These are phyloP conservation scores for Lentinula aciculospora DNA, from an alignment of 768 basidiomycete genomes.

Conservation along the genomic window DNA sequence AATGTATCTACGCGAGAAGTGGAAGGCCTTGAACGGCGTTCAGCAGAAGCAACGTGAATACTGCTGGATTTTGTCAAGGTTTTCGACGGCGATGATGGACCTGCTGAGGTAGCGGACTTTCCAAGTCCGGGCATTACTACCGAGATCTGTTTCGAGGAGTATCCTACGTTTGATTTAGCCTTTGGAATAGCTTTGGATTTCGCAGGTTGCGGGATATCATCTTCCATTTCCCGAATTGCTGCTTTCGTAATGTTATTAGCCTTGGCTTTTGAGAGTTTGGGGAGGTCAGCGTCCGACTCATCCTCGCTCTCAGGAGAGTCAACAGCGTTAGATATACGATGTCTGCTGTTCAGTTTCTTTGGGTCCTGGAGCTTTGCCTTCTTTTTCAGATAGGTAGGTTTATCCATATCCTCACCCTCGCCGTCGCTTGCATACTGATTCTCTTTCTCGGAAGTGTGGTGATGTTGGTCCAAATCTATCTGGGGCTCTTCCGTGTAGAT, in stretches of 20 bases:
- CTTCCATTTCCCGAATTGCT: background rate
- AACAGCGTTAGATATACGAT: background rate
- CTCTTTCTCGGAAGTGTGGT: background rate
- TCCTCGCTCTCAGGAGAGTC: background rate
- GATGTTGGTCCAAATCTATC: background rate
- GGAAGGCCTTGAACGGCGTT: background rate
- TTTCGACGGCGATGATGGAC: background rate
- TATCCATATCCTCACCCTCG: background rate
- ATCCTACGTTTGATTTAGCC: background rate
- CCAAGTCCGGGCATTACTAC: background rate
- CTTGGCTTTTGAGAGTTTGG: background rate
- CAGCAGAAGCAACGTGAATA: slow-evolving; percentile 1
- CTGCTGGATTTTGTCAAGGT: background rate
- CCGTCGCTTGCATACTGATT: background rate
- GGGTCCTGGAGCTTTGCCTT: background rate
- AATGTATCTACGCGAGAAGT: background rate
- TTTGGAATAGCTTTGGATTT: background rate
- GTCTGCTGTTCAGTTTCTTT: background rate
- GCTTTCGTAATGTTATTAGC: background rate
- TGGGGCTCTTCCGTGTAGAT: background rate
- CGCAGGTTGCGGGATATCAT: background rate
- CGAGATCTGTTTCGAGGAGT: background rate
- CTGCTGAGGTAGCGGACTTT: background rate
- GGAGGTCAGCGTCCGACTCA: background rate
- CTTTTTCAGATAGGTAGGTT: background rate